These are phyloP conservation scores for Pleurotus platypus DNA, from an alignment of 768 basidiomycete genomes.

Conservation along the genomic window DNA sequence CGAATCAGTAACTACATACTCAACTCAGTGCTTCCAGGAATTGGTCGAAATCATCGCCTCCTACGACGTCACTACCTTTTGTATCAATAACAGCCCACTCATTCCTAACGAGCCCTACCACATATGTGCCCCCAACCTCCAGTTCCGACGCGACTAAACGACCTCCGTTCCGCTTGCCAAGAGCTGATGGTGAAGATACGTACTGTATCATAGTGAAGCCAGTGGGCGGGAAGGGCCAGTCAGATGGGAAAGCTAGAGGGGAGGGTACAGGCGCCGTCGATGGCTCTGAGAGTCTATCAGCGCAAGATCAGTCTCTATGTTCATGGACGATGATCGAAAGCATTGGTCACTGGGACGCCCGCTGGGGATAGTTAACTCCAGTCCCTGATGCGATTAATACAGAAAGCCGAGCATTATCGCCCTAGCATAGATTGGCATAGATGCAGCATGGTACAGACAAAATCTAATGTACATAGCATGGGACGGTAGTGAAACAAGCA, in stretches of 20 bases:
- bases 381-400: no score
- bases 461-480: no score
- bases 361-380: conserved; percentile 27
- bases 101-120: conserved; percentile 42
- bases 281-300: not conserved
- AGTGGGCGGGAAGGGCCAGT: conserved; percentile 6
- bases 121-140: conserved; percentile 37
- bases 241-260: not conserved
- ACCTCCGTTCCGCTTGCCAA: conserved; percentile 25
- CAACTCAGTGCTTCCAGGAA: not conserved
- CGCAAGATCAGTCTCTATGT: not conserved
- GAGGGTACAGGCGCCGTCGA: not conserved
- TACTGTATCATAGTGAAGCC: conserved; percentile 38
- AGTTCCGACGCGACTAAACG: not conserved
- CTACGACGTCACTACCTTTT: conserved; percentile 25
- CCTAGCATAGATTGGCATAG: no score
- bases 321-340: conserved; percentile 46
- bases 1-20: not conserved
- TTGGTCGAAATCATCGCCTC: not conserved
- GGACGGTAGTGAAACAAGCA: no score
- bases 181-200: conserved; percentile 51
- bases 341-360: conserved; percentile 32
- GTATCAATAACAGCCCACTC: conserved; percentile 42
- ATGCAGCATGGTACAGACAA: no score
- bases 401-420: no score